These are phyloP conservation scores for Candida peoriensis DNA, from an alignment of 805 yeast species.

Conservation along the genomic window DNA sequence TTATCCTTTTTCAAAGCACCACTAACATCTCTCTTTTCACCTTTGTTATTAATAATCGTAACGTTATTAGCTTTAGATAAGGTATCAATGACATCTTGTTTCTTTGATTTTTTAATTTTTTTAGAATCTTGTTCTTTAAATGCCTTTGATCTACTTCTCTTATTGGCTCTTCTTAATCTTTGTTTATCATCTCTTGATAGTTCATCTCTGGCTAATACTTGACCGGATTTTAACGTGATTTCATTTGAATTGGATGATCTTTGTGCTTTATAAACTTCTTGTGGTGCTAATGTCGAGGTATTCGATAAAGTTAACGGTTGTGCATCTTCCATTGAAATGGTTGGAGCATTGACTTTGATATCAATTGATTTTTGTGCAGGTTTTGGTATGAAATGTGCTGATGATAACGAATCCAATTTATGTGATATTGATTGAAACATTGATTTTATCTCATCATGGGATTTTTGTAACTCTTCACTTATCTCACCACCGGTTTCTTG, in stretches of 20 bases:
- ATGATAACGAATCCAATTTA: conserved; percentile 80
- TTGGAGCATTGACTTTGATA: conserved; percentile 75
- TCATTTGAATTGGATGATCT: conserved; percentile 48
- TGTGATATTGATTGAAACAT: conserved; percentile 58
- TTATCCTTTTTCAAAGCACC: conserved; percentile 57
- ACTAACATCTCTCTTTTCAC: conserved; percentile 65
- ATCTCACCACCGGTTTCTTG: conserved; percentile 36
- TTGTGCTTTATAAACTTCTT: conserved; percentile 68
- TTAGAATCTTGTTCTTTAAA: conserved; percentile 31
- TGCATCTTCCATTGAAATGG: conserved; percentile 92
- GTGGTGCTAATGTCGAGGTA: conserved; percentile 84
- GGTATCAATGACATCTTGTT: conserved; percentile 63
- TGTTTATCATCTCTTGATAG: conserved; percentile 80
- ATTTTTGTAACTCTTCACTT: conserved; percentile 59
- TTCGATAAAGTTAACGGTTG: conserved; percentile 82
- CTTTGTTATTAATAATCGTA: conserved; percentile 71
- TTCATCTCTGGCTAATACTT: conserved; percentile 77
- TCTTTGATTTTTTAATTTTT: conserved; percentile 46
- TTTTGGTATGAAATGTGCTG: conserved; percentile 93
- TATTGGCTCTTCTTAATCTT: conserved; percentile 79
- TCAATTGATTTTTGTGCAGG: conserved; percentile 77
- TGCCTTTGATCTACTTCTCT: conserved; percentile 69
- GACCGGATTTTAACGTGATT: conserved; percentile 69
- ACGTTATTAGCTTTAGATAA: conserved; percentile 69
- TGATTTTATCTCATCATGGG: conserved; percentile 73